Percentiles rank a stretch among this genome's conserved stretches.
phyloP scores from a whole-genome alignment of 805 yeast genomes.

The Teunomyces aglyptinius region DNA sequence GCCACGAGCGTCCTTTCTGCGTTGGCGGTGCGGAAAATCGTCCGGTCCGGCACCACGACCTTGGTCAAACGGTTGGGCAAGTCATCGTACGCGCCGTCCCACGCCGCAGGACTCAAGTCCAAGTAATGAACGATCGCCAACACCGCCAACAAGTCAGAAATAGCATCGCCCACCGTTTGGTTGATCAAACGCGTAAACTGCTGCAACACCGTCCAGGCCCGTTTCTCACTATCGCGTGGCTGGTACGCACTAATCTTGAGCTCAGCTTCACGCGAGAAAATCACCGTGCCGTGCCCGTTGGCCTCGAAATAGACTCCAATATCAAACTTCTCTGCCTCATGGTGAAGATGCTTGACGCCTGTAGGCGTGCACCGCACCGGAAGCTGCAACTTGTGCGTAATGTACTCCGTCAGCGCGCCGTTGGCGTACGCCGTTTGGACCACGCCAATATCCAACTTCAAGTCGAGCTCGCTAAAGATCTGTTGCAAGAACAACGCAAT shows the following conservation, averaged over 20 bases:
- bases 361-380: slow-evolving; percentile 91
- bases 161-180: slow-evolving; percentile 98
- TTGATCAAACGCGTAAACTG: slow-evolving; percentile 73
- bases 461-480: slow-evolving; percentile 45
- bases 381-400: slow-evolving; percentile 56
- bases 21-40: slow-evolving; percentile 75
- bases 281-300: slow-evolving; percentile 97
- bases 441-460: slow-evolving; percentile 62
- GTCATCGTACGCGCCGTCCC: slow-evolving; percentile 79
- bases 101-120: slow-evolving; percentile 57
- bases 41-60: slow-evolving; percentile 80
- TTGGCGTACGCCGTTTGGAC: slow-evolving; percentile 98
- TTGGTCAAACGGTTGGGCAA: slow-evolving; percentile 84
- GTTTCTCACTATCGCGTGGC: slow-evolving; percentile 47
- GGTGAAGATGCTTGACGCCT: slow-evolving; percentile 95
- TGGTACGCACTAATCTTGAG: slow-evolving; percentile 29
- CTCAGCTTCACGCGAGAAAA: slow-evolving; percentile 60
- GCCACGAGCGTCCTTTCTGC: slow-evolving; percentile 81
- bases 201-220: slow-evolving; percentile 42
- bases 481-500: slow-evolving; percentile 67
- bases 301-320: slow-evolving; percentile 97
- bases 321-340: slow-evolving; percentile 81
- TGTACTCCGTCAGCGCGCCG: slow-evolving; percentile 80
- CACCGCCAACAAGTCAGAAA: slow-evolving; percentile 84
- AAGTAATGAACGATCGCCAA: slow-evolving; percentile 60